Percentiles rank a stretch among this genome's conserved stretches.
Evolutionary conservation across 1,139 yeast genomes (phyloP).

Genomic region (Saccharomyces hybrid): DNA sequence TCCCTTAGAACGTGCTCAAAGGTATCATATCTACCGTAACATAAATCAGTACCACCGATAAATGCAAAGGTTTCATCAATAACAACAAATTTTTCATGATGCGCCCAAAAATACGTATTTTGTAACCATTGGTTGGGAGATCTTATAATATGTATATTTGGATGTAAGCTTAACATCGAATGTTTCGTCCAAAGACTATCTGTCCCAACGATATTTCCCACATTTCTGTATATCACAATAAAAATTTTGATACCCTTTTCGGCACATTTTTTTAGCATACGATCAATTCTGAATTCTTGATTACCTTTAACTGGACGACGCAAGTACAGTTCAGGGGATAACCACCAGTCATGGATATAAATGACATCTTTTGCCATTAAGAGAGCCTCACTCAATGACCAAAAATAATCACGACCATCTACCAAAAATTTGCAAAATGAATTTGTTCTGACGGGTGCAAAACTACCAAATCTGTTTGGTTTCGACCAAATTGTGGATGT

Average conservation of each 20-base stretch:
- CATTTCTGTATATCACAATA: constrained; percentile 90
- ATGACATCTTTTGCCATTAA: constrained; percentile 93
- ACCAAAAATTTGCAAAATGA: constrained; percentile 96
- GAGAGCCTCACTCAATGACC: constrained; percentile 91
- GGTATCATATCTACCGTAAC: constrained; percentile 94
- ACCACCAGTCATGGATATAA: constrained; percentile 98
- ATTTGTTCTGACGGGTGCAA: constrained; percentile 82
- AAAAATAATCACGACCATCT: constrained; percentile 91
- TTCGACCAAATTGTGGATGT: constrained; percentile 64
- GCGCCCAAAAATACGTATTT: constrained; percentile 97
- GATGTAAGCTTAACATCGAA: constrained; percentile 76
- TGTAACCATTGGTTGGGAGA: constrained; percentile 94
- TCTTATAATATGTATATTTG: constrained; percentile 81
- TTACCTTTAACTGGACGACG: constrained; percentile 94
- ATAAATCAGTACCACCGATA: constrained; percentile 90
- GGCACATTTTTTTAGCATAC: constrained; percentile 83
- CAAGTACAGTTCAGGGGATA: constrained; percentile 86
- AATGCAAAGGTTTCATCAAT: constrained; percentile 86
- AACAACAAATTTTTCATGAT: constrained; percentile 87
- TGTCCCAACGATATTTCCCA: constrained; percentile 86
- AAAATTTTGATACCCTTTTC: constrained; percentile 91
- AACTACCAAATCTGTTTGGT: constrained; percentile 72
- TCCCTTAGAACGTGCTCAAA: constrained; percentile 90
- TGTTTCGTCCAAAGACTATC: constrained; percentile 94
- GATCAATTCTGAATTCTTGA: constrained; percentile 88